A percentile compares a stretch with the other conserved stretches of the same genome.
These are phyloP conservation scores for Clavariopsis aquatica DNA, from an alignment of 495 filamentous ascomycete genomes.

Conservation along the genomic window DNA sequence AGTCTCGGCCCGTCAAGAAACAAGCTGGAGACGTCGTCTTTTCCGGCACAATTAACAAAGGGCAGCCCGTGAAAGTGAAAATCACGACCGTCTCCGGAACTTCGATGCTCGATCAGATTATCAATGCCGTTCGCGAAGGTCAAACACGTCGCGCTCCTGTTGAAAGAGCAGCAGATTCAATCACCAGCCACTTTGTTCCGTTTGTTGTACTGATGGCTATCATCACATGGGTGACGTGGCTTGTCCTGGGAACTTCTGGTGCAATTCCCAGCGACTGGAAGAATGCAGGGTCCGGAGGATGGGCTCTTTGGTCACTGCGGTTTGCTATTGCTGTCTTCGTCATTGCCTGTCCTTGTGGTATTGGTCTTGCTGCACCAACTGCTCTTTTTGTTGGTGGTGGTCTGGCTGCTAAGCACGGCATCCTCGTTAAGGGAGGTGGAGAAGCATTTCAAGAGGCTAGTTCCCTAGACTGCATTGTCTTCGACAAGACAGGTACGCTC, in stretches of 20 bases:
- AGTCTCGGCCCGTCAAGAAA: slow-evolving; percentile 78
- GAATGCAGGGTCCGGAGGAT: slow-evolving; percentile 67
- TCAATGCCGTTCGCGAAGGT: slow-evolving; percentile 85
- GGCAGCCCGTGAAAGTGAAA: slow-evolving; percentile 64
- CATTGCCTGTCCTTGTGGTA: slow-evolving; percentile 90
- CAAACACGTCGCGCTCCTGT: slow-evolving; percentile 85
- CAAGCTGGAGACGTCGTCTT: slow-evolving; percentile 69
- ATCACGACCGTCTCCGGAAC: slow-evolving; percentile 71
- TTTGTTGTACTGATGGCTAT: slow-evolving; percentile 79
- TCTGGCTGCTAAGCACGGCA: slow-evolving; percentile 82
- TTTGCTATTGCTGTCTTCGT: slow-evolving; percentile 96
- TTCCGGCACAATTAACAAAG: slow-evolving; percentile 84
- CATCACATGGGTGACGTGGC: slow-evolving; percentile 80
- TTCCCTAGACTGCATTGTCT: slow-evolving; percentile 79
- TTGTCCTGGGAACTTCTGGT: slow-evolving; percentile 71
- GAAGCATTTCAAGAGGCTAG: slow-evolving; percentile 96
- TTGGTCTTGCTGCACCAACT: slow-evolving; percentile 89
- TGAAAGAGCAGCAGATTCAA: slow-evolving; percentile 77
- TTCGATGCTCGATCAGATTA: slow-evolving; percentile 92
- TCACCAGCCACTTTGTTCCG: slow-evolving; percentile 90
- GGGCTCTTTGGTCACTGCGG: slow-evolving; percentile 83
- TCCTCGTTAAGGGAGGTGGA: slow-evolving; percentile 92
- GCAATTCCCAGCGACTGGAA: slow-evolving; percentile 66
- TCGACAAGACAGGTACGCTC: slow-evolving; percentile 95
- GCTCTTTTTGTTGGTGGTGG: slow-evolving; percentile 91